Percentiles rank a stretch among this genome's conserved stretches.
Conservation (phyloP, 73 alveolate genomes). For the Tetrahymena malaccensis region DNA sequence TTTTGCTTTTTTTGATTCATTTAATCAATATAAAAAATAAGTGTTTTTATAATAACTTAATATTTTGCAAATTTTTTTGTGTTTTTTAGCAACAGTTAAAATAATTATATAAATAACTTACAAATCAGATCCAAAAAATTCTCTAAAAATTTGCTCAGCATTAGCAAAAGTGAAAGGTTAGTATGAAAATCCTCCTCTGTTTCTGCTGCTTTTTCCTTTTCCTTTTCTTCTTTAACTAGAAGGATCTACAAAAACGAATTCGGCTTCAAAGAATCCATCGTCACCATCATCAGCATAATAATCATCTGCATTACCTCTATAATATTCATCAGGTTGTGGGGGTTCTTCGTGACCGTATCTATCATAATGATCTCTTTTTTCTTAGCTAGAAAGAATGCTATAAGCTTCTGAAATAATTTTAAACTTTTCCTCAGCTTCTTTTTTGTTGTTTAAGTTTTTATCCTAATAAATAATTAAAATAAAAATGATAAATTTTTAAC, state of each 20-base stretch:
- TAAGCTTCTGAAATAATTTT: slow-evolving; percentile 95
- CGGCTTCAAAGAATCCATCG: background rate
- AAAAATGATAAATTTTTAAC: background rate
- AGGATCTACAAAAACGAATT: background rate
- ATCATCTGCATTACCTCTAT: background rate
- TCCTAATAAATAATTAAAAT: background rate
- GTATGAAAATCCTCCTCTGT: background rate
- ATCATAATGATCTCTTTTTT: slow-evolving; percentile 85
- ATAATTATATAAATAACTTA: background rate
- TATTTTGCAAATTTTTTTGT: too few species aligned
- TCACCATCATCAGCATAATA: background rate
- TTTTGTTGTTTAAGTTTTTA: slow-evolving; percentile 47
- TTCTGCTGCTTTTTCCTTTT: background rate
- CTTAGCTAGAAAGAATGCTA: slow-evolving; percentile 76
- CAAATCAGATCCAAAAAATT: background rate
- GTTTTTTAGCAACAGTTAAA: too few species aligned
- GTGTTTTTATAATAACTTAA: too few species aligned
- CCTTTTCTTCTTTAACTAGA: background rate
- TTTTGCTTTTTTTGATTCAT: too few species aligned
- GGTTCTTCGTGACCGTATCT: slow-evolving; percentile 55
- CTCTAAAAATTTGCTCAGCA: background rate
- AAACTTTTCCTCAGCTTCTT: slow-evolving; percentile 83
- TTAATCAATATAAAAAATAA: too few species aligned
- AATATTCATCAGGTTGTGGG: background rate
- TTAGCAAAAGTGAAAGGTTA: background rate